Evolutionary conservation across 2,329 filamentous ascomycete species (phyloP).

Genomic region (Colletotrichum sp.): DNA sequence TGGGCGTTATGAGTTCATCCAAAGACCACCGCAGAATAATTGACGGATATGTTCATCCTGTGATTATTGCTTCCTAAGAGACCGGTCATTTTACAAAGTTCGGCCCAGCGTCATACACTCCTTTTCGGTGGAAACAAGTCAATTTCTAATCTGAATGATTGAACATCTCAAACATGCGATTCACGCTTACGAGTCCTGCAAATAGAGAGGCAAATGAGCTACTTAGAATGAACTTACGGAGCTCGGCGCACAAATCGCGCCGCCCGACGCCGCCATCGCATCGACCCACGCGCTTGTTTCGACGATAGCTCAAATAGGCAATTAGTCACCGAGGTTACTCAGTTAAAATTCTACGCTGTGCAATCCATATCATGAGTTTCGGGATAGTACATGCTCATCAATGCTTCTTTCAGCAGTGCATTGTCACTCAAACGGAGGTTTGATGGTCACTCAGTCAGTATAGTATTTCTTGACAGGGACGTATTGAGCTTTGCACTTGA

Average conservation of each 20-base stretch:
- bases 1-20: background rate
- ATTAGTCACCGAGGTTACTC: background rate
- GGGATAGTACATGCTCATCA: background rate
- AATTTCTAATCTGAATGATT: background rate
- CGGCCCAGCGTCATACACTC: background rate
- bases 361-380: background rate
- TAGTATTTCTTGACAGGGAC: background rate
- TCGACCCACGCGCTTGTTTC: background rate
- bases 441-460: background rate
- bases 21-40: background rate
- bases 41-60: background rate
- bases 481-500: background rate
- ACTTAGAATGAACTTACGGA: background rate
- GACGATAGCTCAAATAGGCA: background rate
- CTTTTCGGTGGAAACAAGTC: background rate
- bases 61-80: background rate
- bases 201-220: background rate
- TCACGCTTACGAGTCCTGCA: background rate
- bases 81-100: background rate
- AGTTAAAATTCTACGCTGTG: background rate
- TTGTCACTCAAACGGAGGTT: background rate
- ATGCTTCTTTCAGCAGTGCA: background rate
- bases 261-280: background rate
- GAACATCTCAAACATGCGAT: background rate
- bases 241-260: background rate